Evolutionary conservation across 208 protist genomes (phyloP).

Genomic region (Porcisia deanei): DNA sequence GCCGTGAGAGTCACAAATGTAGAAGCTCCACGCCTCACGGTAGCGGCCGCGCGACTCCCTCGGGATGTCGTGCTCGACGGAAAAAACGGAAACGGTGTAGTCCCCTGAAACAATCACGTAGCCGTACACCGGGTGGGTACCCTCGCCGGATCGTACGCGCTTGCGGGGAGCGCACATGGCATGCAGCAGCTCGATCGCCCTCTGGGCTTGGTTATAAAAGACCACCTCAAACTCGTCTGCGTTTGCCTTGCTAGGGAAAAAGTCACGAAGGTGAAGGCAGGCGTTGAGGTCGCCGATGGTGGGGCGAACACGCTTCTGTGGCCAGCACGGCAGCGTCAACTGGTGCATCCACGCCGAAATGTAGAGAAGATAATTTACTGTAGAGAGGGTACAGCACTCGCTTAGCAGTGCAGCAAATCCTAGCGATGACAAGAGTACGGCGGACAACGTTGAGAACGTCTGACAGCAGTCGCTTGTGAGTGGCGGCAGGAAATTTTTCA

Average conservation of each 20-base stretch:
- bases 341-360: slow-evolving; percentile 90
- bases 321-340: slow-evolving; percentile 71
- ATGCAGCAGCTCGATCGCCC: slow-evolving; percentile 52
- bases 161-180: slow-evolving; percentile 45
- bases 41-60: slow-evolving; percentile 32
- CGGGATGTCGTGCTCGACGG: slow-evolving; percentile 57
- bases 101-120: slow-evolving; percentile 91
- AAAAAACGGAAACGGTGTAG: slow-evolving; percentile 87
- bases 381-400: slow-evolving; percentile 63
- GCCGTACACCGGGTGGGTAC: slow-evolving; percentile 53
- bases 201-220: slow-evolving; percentile 76
- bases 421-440: slow-evolving; percentile 75
- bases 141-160: slow-evolving; percentile 15
- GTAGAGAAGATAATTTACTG: slow-evolving; percentile 89
- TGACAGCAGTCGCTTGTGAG: slow-evolving; percentile 87
- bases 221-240: slow-evolving; percentile 80
- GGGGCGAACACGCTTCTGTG: slow-evolving; percentile 60
- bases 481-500: slow-evolving; percentile 63
- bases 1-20: slow-evolving; percentile 87
- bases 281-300: slow-evolving; percentile 83
- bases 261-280: slow-evolving; percentile 67
- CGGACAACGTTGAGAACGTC: slow-evolving; percentile 81
- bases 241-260: slow-evolving; percentile 69
- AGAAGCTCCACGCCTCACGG: slow-evolving; percentile 73
- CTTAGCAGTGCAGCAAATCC: slow-evolving; percentile 65